A percentile compares a stretch with the other conserved stretches of the same genome.
Evolutionary conservation across 2,329 filamentous ascomycete genomes (phyloP).

Genomic region (Colletotrichum salicis): DNA sequence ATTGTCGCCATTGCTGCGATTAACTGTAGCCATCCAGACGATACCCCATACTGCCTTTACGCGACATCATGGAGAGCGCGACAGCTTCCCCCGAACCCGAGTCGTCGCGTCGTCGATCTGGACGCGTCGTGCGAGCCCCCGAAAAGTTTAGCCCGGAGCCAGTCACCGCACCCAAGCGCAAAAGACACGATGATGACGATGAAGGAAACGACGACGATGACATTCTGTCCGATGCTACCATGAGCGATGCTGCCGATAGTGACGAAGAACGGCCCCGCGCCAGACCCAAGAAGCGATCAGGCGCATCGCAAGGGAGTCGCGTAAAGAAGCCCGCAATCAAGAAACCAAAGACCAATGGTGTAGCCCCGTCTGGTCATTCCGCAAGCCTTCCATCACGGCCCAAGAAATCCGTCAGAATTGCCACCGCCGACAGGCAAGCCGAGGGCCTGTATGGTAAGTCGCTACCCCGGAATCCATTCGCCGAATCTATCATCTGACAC

Average conservation of each 20-base stretch:
- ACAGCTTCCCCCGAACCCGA: conserved; percentile 63
- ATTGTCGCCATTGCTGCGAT: conserved; percentile 27
- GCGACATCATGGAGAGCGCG: conserved; percentile 60
- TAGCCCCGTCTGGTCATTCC: conserved; percentile 45
- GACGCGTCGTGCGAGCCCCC: conserved; percentile 72
- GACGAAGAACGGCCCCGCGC: conserved; percentile 43
- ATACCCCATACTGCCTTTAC: background rate
- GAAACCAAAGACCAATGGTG: conserved; percentile 72
- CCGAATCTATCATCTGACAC: conserved; percentile 40
- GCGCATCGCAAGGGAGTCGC: conserved; percentile 51
- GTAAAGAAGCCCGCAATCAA: conserved; percentile 69
- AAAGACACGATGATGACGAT: conserved; percentile 62
- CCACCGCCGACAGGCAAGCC: conserved; percentile 58
- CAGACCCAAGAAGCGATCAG: conserved; percentile 30
- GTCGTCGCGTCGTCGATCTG: conserved; percentile 71
- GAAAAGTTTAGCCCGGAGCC: conserved; percentile 69
- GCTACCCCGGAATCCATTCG: conserved; percentile 30
- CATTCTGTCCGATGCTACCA: conserved; percentile 57
- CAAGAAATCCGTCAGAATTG: conserved; percentile 66
- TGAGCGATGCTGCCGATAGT: conserved; percentile 60
- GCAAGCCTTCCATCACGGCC: conserved; percentile 62
- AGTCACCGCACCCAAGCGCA: conserved; percentile 64
- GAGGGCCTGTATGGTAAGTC: conserved; percentile 66
- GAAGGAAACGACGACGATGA: conserved; percentile 61
- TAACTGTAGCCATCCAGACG: background rate